Evolutionary conservation across 164 flowering plant species (phyloP), one percentile per base, ranked within the genome.

Genomic region (Saururus chinensis): DNA sequence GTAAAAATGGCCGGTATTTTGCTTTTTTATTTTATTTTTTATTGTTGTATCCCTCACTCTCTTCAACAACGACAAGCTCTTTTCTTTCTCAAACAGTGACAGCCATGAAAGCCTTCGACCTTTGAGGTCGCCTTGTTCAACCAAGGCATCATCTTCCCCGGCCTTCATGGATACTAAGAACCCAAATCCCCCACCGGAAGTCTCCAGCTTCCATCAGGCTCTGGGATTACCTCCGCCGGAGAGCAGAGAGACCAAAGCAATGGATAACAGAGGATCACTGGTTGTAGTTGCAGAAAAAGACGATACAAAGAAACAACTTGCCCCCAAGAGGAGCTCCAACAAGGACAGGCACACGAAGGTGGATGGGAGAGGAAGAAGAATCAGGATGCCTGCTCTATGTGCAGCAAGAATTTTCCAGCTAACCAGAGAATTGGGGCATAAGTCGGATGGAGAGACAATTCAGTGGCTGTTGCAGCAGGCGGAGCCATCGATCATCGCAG

Each of bases 381-480:
- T 89, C 25, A 67, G 96, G 81, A 89, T 89, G 96, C 96, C 96
- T 2, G 96, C 96, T 54, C 79, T 89, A 0, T 89, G 96, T 63
- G 96, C 96, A 0, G 96, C 96, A 0, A 79, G 96, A 53, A 86
- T 89, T 56, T 89, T 89, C 49, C 96, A 89, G 60, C 67, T 89
- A 51, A 89, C 96, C 12, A 73, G 90, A 66, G 96, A 88, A 72
- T 72, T 88, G 66, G 96, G 90, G 24, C 88, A 88, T 70, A 88
- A 88, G 77, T 88, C 95, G 22, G 95, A 87, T 57, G 95, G 95
- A 0, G 91, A 87, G 54, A 88, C 96, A 21, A 84, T 88, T 12
- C 96, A 89, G 79, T 89, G 96, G 96, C 70, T 89, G 10, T 45
- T 86, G n/a, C 87, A 86, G 65, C 93, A 86, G 63, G 89, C 96